Percentiles rank a stretch among this genome's conserved stretches.
These are phyloP conservation scores for Quercus cerris DNA, from an alignment of 306 rosid genomes.

Conservation along the genomic window DNA sequence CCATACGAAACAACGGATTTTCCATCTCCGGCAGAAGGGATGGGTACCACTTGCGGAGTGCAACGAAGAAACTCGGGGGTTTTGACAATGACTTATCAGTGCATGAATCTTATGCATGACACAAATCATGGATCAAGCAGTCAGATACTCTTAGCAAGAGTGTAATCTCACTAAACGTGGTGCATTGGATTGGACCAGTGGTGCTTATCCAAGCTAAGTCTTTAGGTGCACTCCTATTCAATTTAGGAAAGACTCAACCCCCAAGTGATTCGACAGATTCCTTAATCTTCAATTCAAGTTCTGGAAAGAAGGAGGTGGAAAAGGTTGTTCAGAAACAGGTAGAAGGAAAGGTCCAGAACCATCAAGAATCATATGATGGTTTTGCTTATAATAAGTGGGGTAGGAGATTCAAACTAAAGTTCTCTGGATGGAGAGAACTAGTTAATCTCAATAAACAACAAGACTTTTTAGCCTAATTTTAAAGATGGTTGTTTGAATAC, in stretches of 20 bases:
- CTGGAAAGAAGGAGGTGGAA: slow-evolving; percentile 62
- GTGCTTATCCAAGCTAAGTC: slow-evolving; percentile 81
- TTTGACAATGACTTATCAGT: slow-evolving; percentile 43
- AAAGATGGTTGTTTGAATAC: neutral
- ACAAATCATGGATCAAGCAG: slow-evolving; percentile 69
- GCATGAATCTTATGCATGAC: slow-evolving; percentile 81
- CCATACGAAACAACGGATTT: slow-evolving; percentile 61
- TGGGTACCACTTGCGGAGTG: slow-evolving; percentile 75
- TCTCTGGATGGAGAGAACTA: slow-evolving; percentile 37
- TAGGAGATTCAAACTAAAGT: no score
- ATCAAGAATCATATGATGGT: slow-evolving; percentile 30
- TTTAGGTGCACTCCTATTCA: slow-evolving; percentile 89
- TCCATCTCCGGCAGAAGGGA: slow-evolving; percentile 71
- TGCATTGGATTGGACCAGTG: slow-evolving; percentile 47
- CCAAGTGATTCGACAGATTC: slow-evolving; percentile 65
- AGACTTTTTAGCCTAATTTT: no score
- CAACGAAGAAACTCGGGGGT: slow-evolving; percentile 57
- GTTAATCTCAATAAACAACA: no score
- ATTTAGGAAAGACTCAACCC: slow-evolving; percentile 70
- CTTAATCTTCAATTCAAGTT: slow-evolving; percentile 64
- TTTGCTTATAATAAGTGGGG: no score
- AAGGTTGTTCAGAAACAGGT: slow-evolving; percentile 54
- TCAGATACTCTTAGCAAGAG: slow-evolving; percentile 71
- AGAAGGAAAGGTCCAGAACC: slow-evolving; percentile 66
- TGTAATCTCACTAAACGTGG: slow-evolving; percentile 66